These are phyloP conservation scores for Austroboletus eburneus DNA, from an alignment of 768 basidiomycete species.

Conservation along the genomic window DNA sequence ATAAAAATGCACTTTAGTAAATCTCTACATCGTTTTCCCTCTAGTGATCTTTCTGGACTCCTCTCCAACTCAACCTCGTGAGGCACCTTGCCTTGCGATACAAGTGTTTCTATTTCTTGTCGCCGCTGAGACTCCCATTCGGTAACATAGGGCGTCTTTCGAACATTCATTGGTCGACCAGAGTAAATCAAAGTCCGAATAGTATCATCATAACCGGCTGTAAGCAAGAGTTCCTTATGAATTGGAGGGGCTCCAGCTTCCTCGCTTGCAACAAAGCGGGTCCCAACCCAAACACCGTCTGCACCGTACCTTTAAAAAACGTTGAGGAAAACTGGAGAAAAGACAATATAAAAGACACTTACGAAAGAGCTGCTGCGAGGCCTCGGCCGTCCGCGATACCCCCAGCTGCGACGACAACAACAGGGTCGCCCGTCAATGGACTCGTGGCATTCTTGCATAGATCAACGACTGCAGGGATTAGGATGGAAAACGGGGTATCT, in stretches of 20 bases:
- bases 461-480: constrained; percentile 81
- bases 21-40: constrained; percentile 51
- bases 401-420: constrained; percentile 80
- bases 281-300: constrained; percentile 84
- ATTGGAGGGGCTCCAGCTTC: constrained; percentile 75
- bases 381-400: constrained; percentile 82
- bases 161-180: constrained; percentile 79
- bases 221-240: constrained; percentile 65
- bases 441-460: constrained; percentile 64
- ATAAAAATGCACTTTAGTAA: not conserved
- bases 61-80: constrained; percentile 68
- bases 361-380: constrained; percentile 71
- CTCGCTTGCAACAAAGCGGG: constrained; percentile 77
- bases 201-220: constrained; percentile 73
- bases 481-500: constrained; percentile 73
- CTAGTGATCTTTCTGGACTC: constrained; percentile 62
- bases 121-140: constrained; percentile 68
- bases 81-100: constrained; percentile 66
- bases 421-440: constrained; percentile 72
- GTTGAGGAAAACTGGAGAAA: not conserved
- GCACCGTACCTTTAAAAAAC: constrained; percentile 65
- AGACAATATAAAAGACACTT: constrained; percentile 11
- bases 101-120: constrained; percentile 54
- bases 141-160: constrained; percentile 72
- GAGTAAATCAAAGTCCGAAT: constrained; percentile 69